These are phyloP conservation scores for Carex pumila DNA, from an alignment of 176 grass and related monocot species.

Conservation along the genomic window DNA sequence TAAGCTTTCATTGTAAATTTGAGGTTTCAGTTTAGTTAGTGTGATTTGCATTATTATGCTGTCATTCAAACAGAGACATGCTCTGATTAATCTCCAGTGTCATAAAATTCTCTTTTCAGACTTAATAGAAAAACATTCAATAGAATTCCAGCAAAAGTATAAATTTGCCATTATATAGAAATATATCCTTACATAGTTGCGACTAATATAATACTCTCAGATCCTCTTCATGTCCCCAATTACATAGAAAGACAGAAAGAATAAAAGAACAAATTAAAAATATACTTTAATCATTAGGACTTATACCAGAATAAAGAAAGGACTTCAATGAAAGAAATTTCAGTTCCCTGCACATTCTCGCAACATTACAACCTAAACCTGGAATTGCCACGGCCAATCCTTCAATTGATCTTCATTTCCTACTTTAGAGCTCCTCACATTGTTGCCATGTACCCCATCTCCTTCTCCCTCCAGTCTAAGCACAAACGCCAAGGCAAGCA, in stretches of 20 bases:
- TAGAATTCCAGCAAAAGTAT: conserved; percentile 15
- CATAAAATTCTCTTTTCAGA: too few species aligned
- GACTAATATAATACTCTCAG: neutral
- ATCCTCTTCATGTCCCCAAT: neutral
- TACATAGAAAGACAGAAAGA: conserved; percentile 3
- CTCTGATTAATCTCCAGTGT: too few species aligned
- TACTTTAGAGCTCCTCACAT: conserved; percentile 26
- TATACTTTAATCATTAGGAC: neutral
- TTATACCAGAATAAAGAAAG: neutral
- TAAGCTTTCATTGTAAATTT: neutral
- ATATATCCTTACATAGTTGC: neutral
- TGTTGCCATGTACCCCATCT: neutral
- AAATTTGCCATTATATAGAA: conserved; percentile 24
- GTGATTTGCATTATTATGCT: neutral
- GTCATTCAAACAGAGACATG: neutral
- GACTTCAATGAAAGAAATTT: neutral
- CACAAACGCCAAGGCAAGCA: conserved; percentile 69
- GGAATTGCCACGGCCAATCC: conserved; percentile 64
- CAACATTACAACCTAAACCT: conserved; percentile 31
- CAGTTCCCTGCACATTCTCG: neutral
- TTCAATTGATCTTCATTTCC: conserved; percentile 40
- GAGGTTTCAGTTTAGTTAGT: neutral
- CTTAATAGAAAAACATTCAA: neutral
- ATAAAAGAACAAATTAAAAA: conserved; percentile 11
- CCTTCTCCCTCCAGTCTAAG: conserved; percentile 58